Evolutionary conservation across 2,329 filamentous ascomycete genomes (phyloP), one percentile per base, ranked within the genome.

Genomic region (Verticillium zaregamsianum): DNA sequence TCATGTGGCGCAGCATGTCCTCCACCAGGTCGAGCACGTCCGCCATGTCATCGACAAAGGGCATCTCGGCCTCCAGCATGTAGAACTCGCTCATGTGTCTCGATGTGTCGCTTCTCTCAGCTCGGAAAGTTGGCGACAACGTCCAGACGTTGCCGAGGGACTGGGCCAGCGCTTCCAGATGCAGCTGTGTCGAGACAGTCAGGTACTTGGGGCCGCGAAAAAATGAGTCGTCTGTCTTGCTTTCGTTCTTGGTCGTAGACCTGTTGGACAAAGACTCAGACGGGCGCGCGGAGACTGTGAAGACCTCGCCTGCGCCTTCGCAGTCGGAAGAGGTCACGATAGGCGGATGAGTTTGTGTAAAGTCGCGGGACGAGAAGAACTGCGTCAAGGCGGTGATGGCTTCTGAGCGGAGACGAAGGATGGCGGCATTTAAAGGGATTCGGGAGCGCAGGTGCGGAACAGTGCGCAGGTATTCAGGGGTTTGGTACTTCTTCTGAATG

Each of bases 41-140:
- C 33, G 83, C 78, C 66, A 97, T 80, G 65, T 87, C 79, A 56
- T 90, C 82, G 52, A 89, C 85, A 73, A 97, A 97, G 69, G 87
- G 89, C 72, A 93, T 80, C 75, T 99, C 95, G 17, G 89, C 93
- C 76, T 99, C 95, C 2, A 99, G 85, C 95, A 99, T 98, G 77
- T 98, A 98, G 71, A 99, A 98, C 72, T 99, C 95, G 78, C 92
- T 97, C 64, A 99, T 81, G 76, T 99, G 95, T 32, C 95, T 88
- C 6, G 93, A 89, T 0, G 95, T 98, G 71, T 98, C 93, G 75
- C 93, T 97, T 72, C 88, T 89, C 74, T 97, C 95, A 4, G 95
- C 95, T 40, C 95, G 87, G 72, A 99, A 99, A 0, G 93, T 96
- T 3, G 95, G 95, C 5, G 93, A 95, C 12, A 99, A 78, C 1